Base-by-base conservation (phyloP, 2,329 filamentous ascomycete species). In the Penicillium sp. region DNA sequence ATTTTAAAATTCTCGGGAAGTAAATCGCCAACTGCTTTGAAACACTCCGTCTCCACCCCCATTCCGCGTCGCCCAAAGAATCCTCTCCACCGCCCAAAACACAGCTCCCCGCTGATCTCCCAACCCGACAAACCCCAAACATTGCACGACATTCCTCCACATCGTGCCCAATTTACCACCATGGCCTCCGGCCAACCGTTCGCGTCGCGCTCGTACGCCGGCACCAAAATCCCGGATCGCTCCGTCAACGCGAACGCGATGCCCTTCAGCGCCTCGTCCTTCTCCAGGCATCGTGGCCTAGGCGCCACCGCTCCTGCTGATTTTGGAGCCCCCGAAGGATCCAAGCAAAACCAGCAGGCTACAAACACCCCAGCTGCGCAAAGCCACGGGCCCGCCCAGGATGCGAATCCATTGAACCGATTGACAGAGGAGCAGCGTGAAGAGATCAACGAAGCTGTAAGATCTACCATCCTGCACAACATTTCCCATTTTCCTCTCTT, bases 401-500 rank as follows among this genome's bases (percentile, higher is more conserved):
- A 70, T 73, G 74, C 67, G 64, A 84, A 73, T 72, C 77, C 78
- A 35, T 68, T 87, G 48, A 82, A 79, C 49, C 76, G 81, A 44
- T 74, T 98, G 64, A 88, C 86, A 21, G 93, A 97, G 70, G 93
- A 97, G 76, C 93, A 97, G 74, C 84, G 89, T 63, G 91, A 96
- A 70, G 93, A 97, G 75, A 93, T 97, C 62, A 91, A 91, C 73
- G 93, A 97, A 81, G 93, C 93, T 62, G 91, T 96, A 84, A 71
- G 88, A 27, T 21, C 19, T 4, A 31, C 16, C 44, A 35, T 81
- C 47, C 35, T 37, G 35, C 10, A 26, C n/a, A 11, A 33, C 35
- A 31, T 41, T 52, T n/a, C 11, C 27, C 22, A 11, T 35, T 49
- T 22, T 10, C 48, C 27, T 11, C 48, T 33, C 26, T 13, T 5